Base-by-base conservation (phyloP, 768 basidiomycete genomes). In the Mycena latifolia region DNA sequence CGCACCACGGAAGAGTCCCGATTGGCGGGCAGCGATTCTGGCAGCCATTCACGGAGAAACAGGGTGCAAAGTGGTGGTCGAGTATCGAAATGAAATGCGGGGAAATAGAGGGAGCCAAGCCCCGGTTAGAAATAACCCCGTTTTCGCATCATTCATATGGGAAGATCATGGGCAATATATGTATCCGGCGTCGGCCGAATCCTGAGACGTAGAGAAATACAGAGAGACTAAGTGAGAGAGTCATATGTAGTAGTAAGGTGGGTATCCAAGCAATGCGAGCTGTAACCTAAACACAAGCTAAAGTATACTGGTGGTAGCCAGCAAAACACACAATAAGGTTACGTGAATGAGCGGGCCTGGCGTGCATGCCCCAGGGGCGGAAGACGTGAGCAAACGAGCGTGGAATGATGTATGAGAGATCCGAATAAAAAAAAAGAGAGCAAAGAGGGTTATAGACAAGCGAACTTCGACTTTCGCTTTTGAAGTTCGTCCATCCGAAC, bases 381-480 rank as follows among this genome's bases (percentile, higher is more conserved):
- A 73, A 69, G 70, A 73, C 70, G 69, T 74, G 72, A 75, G 74
- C 69, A 63, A 65, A 71, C 33, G 69, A 72, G 69, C 50, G 67
- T 67, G 59, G 28, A 66, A 67, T 69, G 48, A 62, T 64, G 63
- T 56, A 47, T 28, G 56, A 54, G 35, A 51, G 46, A 55, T 66
- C 61, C 58, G 37, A 63, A 61, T 61, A 53, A 55, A 55, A 55
- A 55, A 53, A 22, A 56, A 64, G 57, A 56, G 43, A 67, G 50
- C 67, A 53, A 66, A 55, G 27, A 55, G 53, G 58, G 67, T 86
- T 84, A 95, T 78, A 95, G 85, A 79, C 94, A 95, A 57, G 91
- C 92, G 78, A 95, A 97, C 81, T 96, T 97, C 68, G 93, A 95
- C 82, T 95, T 96, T 65, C 93, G 91, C 80, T 86, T 87, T 76